A percentile compares a stretch with the other conserved stretches of the same genome.
Conservation (phyloP, 1,284 basidiomycete genomes). For the Polyporus tsugae region DNA sequence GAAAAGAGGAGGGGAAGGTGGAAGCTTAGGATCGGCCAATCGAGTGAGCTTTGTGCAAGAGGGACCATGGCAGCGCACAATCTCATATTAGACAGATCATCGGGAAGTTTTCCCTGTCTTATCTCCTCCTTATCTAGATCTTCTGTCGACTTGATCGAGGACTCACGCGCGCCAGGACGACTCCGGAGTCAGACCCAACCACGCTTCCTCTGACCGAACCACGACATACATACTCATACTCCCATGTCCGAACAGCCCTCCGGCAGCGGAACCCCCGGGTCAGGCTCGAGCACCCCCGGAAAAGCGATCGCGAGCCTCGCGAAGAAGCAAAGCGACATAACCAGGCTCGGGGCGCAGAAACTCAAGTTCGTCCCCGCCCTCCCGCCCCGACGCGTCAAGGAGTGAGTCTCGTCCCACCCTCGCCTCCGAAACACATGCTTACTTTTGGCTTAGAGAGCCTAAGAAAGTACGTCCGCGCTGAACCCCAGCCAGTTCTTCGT, state of each 20-base stretch:
- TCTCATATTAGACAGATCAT: constrained; percentile 10
- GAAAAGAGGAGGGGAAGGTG: not conserved
- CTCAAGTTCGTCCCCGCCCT: constrained; percentile 83
- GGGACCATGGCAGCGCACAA: constrained; percentile 10
- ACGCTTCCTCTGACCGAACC: constrained; percentile 5
- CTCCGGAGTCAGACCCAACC: not conserved
- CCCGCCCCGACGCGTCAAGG: constrained; percentile 75
- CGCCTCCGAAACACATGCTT: not conserved
- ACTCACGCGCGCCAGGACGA: not conserved
- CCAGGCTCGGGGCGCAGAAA: constrained; percentile 74
- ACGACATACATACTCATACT: not conserved
- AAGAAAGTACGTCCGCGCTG: constrained; percentile 49
- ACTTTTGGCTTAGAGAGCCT: constrained; percentile 43
- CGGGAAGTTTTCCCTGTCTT: constrained; percentile 6
- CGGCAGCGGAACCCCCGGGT: constrained; percentile 33
- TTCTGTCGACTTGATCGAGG: not conserved
- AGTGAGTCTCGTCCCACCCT: constrained; percentile 56
- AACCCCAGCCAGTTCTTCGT: not conserved
- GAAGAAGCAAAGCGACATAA: constrained; percentile 74
- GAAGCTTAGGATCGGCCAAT: constrained; percentile 2
- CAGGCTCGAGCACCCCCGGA: constrained; percentile 25
- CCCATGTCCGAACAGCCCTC: constrained; percentile 38
- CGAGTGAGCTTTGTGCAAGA: not conserved
- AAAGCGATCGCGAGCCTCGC: constrained; percentile 79
- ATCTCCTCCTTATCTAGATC: constrained; percentile 11